These are phyloP conservation scores for Boletales sp. DNA, from an alignment of 768 basidiomycete species.

Conservation along the genomic window DNA sequence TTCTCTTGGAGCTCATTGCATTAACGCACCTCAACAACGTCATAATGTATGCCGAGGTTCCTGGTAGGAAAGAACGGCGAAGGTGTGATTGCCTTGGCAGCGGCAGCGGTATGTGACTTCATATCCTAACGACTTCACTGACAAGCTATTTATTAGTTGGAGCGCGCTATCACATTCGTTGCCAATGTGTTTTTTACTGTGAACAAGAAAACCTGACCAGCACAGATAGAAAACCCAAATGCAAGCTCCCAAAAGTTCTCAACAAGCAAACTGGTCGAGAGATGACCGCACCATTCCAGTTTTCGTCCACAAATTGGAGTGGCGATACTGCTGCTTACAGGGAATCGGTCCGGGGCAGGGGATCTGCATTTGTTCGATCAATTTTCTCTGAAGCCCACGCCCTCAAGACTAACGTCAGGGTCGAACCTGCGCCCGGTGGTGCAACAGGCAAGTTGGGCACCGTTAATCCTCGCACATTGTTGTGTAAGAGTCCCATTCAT, in stretches of 20 bases:
- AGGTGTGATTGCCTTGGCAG: not conserved
- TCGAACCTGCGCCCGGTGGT: not conserved
- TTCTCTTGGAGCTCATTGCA: slow-evolving; percentile 2
- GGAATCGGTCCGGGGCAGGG: not conserved
- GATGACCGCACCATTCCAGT: not conserved
- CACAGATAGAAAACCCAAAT: not conserved
- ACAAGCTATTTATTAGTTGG: slow-evolving; percentile 1
- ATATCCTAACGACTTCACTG: not conserved
- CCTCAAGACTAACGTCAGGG: not conserved
- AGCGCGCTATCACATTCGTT: not conserved
- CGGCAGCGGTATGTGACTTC: slow-evolving; percentile 2
- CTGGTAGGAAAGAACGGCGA: not conserved
- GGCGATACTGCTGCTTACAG: not conserved
- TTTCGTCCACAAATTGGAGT: not conserved
- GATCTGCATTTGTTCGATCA: not conserved
- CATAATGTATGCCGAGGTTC: not conserved
- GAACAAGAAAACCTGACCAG: not conserved
- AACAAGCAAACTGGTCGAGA: slow-evolving; percentile 4
- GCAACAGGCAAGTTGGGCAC: not conserved
- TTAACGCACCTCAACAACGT: slow-evolving; percentile 2
- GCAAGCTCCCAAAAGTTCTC: slow-evolving; percentile 5
- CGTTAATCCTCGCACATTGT: not conserved
- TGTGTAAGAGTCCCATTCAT: not conserved
- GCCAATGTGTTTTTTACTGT: not conserved
- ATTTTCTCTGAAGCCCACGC: not conserved